Conservation (phyloP, 164 flowering plant genomes). For the Aristolochia californica region DNA sequence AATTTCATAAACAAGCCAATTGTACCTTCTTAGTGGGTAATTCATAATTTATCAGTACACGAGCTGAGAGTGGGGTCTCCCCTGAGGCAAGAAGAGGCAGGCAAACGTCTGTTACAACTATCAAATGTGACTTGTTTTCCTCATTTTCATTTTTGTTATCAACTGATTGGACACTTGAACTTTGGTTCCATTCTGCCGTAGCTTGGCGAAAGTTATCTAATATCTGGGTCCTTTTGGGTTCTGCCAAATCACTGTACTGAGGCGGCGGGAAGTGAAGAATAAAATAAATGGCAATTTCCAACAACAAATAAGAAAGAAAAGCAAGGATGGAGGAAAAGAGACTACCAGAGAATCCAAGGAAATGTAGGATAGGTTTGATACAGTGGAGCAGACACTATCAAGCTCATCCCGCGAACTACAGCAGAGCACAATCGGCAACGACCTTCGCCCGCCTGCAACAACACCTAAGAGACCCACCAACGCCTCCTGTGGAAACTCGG, state of each 20-base stretch:
- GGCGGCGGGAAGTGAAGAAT: neutral
- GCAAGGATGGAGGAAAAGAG: neutral
- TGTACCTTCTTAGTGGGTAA: slow-evolving; percentile 81
- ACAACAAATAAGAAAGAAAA: neutral
- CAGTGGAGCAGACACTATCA: slow-evolving; percentile 71
- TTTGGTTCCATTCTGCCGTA: slow-evolving; percentile 42
- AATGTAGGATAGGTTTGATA: slow-evolving; percentile 51
- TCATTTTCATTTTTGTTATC: slow-evolving; percentile 26
- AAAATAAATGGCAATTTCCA: neutral
- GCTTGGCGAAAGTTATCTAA: slow-evolving; percentile 57
- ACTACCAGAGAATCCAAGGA: slow-evolving; percentile 51
- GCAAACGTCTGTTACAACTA: slow-evolving; percentile 84
- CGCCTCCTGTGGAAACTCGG: slow-evolving; percentile 46
- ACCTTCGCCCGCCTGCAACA: slow-evolving; percentile 50
- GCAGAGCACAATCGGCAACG: slow-evolving; percentile 69
- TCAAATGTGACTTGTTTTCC: slow-evolving; percentile 46
- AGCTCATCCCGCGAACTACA: slow-evolving; percentile 96
- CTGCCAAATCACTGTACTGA: slow-evolving; percentile 85
- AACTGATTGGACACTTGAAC: slow-evolving; percentile 20
- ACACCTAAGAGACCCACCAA: slow-evolving; percentile 68
- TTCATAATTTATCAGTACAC: slow-evolving; percentile 75
- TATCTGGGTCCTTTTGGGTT: slow-evolving; percentile 41
- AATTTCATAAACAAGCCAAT: too few relatives aligned
- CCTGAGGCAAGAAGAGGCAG: slow-evolving; percentile 67
- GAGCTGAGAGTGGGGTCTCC: slow-evolving; percentile 65